Evolutionary conservation across 2,329 filamentous ascomycete species (phyloP), one percentile per base, ranked within the genome.

Genomic region (Fusarium anguioides): DNA sequence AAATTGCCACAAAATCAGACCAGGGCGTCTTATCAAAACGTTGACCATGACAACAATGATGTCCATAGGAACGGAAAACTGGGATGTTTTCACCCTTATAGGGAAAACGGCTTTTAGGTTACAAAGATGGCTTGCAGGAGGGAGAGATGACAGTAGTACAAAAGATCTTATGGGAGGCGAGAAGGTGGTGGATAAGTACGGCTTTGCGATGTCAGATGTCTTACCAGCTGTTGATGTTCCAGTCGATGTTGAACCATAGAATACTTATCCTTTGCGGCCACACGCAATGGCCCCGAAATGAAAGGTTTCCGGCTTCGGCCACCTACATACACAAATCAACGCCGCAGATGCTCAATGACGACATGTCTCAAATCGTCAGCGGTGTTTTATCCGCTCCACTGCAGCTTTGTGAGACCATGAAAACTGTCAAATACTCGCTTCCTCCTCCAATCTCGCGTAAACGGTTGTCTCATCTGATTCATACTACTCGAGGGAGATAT

Each of bases 41-140:
- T 74, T 83, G 60, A 74, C 83, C 26, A 78, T 80, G 15, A 75
- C 79, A 10, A 80, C 78, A 6, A 75, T 82, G 37, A 78, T 83
- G 62, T 81, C 82, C 50, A 78, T 83, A 53, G 80, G 78, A 1
- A 74, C 84, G 29, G 83, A 84, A 45, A 81, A 83, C 61, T 86
- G 83, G 83, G 80, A 82, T 44, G 75, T 84, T 12, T 77, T 76
- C 2, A 74, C 75, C 5, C 76, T 76, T 7, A 75, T 80, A 6
- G 79, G 80, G 23, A 72, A 72, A 15, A 76, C 75, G 1, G 76
- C 74, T 5, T 65, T 83, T 60, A 75, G 71, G 24, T 61, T 85
- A 48, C 80, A 83, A 65, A 67, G 74, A 11, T 85, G 82, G 82
- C 71, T 85, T 11, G 72, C 73, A 17, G 72, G 71, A 27, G 74